Evolutionary conservation across 1,139 yeast species (phyloP).

Genomic region (Yamadazyma buinensis): DNA sequence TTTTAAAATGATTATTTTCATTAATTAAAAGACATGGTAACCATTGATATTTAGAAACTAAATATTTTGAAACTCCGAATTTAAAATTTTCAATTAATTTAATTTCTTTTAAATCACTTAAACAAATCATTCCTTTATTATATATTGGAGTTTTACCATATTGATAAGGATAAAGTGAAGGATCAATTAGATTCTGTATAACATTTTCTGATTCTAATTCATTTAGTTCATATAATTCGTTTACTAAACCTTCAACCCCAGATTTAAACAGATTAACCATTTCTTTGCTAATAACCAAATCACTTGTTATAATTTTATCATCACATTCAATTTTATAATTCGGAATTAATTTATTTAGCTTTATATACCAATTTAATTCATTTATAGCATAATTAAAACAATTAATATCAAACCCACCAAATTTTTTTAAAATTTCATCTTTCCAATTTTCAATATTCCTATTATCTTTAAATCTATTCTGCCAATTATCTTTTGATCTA

Average conservation of each 20-base stretch:
- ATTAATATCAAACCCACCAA: neutral
- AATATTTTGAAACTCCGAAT: conserved; percentile 15
- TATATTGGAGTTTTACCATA: conserved; percentile 30
- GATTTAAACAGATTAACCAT: conserved; percentile 9
- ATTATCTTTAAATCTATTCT: conserved; percentile 23
- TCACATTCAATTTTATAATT: conserved; percentile 15
- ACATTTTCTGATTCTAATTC: too few relatives aligned
- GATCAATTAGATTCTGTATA: conserved; percentile 28
- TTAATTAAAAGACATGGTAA: conserved; percentile 22
- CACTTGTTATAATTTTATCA: conserved; percentile 18
- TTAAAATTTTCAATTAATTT: conserved; percentile 15
- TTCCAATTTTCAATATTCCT: conserved; percentile 29
- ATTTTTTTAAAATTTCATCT: conserved; percentile 20
- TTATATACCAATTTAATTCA: conserved; percentile 29
- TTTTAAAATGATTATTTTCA: conserved; percentile 11
- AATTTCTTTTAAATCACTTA: conserved; percentile 11
- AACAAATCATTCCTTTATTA: neutral
- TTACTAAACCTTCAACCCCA: conserved; percentile 8
- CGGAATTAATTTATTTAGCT: conserved; percentile 12
- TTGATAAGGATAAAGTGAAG: conserved; percentile 37
- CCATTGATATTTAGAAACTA: conserved; percentile 30
- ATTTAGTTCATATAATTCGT: conserved; percentile 9
- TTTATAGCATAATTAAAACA: conserved; percentile 14
- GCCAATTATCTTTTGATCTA: conserved; percentile 31
- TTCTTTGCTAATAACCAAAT: conserved; percentile 10